Base-by-base conservation (phyloP, 2,329 filamentous ascomycete genomes). In the Neofusicoccum cordaticola region DNA sequence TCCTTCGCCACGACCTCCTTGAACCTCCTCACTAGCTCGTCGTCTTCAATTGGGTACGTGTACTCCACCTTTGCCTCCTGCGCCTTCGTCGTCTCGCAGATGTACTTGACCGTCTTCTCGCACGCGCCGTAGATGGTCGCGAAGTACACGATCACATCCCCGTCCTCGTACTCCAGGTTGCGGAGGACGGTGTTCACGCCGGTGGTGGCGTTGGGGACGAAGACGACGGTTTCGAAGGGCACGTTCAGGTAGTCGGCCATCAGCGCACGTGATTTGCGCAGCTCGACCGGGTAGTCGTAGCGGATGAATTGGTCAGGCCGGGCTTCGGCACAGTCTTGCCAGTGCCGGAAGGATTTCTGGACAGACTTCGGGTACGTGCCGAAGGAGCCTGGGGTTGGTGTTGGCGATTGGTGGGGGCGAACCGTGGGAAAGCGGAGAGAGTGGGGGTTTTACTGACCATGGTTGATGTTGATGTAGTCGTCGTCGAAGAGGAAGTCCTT, bases 71-170 rank as follows among this genome's bases (percentile, higher is more conserved):
- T 83, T 0, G 81, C 74, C 0, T 77, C 70, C 13, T 79, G 71
- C 0, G 84, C 80, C 0, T 81, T 80, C 1, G 82, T 86, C 1
- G 85, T 87, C 72, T 97, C 93, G n/a, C 84, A 81, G 41, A 95
- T 78, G 64, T 87, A 94, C 47, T 88, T 82, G 17, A 95, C 81
- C 0, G 88, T 88, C 72, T 91, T 92, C 64, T 88, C 89, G 73
- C 92, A 93, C 0, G 87, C 88, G 64, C 88, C 88, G 74, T 97
- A 97, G 61, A 93, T 85, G 45, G 90, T 92, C 42, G 84, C 85
- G 73, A 97, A 96, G 76, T 88, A 89, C 50, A 96, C 71, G 67
- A 96, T 90, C 67, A 90, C 87, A 73, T 97, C 93, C 66, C 89
- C 88, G 0, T 81, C 74, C 42, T 85, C 75, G 83, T 88, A 96